Conservation (phyloP, 345 rosid genomes). For the Fremontodendron californicum region DNA sequence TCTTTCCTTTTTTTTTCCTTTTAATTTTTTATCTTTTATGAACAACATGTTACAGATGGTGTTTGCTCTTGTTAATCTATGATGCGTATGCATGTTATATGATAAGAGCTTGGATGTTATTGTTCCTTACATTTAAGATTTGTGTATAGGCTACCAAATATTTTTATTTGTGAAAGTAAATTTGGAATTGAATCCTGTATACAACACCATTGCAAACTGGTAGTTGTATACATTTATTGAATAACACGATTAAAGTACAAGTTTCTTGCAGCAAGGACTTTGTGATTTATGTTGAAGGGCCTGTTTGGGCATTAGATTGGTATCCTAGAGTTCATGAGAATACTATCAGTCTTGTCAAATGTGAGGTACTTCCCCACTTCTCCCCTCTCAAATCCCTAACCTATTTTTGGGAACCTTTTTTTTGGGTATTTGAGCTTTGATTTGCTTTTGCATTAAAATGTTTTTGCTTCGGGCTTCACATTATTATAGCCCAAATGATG, state of each 20-base stretch:
- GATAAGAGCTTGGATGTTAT: not conserved
- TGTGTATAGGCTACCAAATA: not conserved
- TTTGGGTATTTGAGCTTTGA: not conserved
- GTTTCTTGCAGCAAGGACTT: constrained; percentile 71
- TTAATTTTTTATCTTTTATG: not conserved
- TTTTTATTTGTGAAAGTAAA: not conserved
- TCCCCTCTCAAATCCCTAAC: not conserved
- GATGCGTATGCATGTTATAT: not conserved
- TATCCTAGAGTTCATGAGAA: constrained; percentile 58
- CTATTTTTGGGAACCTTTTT: not conserved
- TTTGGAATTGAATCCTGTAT: not conserved
- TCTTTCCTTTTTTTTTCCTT: no score
- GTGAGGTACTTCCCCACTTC: constrained; percentile 49
- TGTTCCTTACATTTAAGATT: not conserved
- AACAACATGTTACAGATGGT: not conserved
- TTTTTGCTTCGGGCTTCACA: not conserved
- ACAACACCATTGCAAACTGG: not conserved
- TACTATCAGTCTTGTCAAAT: constrained; percentile 43
- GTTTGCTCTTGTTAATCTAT: not conserved
- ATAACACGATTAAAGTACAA: constrained; percentile 2
- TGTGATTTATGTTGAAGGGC: constrained; percentile 76
- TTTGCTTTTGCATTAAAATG: not conserved
- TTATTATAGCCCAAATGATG: not conserved
- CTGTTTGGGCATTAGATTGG: constrained; percentile 96
- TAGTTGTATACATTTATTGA: not conserved